Conservation (phyloP, 768 basidiomycete genomes). For the Nidularia pulvinata region DNA sequence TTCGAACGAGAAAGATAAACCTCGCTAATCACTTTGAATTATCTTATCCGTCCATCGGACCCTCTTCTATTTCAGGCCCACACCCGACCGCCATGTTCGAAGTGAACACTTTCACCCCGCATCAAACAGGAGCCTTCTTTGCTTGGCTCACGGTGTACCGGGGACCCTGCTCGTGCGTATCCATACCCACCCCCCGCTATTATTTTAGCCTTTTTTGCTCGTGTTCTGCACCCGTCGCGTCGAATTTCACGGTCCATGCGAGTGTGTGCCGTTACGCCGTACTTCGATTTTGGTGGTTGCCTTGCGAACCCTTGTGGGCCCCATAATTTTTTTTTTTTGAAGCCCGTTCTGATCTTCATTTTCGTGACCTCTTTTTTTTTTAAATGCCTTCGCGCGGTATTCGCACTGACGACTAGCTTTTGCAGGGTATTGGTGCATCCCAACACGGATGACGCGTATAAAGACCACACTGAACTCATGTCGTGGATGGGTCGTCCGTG, state of each 20-base stretch:
- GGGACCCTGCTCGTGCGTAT: slow-evolving; percentile 70
- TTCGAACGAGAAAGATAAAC: too few relatives aligned
- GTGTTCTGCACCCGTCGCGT: not conserved
- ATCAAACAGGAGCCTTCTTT: slow-evolving; percentile 70
- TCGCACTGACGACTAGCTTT: not conserved
- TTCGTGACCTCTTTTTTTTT: not conserved
- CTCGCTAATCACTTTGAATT: too few relatives aligned
- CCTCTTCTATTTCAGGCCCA: slow-evolving; percentile 35
- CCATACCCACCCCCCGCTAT: not conserved
- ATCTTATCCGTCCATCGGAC: too few relatives aligned
- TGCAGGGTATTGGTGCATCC: slow-evolving; percentile 70
- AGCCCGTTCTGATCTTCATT: too few relatives aligned
- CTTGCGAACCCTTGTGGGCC: too few relatives aligned
- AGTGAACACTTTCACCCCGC: slow-evolving; percentile 65
- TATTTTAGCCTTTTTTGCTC: not conserved
- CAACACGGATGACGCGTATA: slow-evolving; percentile 55
- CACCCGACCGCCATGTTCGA: slow-evolving; percentile 77
- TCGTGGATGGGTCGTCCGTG: slow-evolving; percentile 69
- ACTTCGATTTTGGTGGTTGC: too few relatives aligned
- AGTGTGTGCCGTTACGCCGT: too few relatives aligned
- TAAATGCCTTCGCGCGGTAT: not conserved
- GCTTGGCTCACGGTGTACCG: slow-evolving; percentile 67
- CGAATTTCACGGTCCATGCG: not conserved
- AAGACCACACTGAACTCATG: slow-evolving; percentile 62
- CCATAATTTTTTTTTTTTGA: too few relatives aligned